These are phyloP conservation scores for Earliella scabrosa DNA, from an alignment of 1,284 basidiomycete species.

Conservation along the genomic window DNA sequence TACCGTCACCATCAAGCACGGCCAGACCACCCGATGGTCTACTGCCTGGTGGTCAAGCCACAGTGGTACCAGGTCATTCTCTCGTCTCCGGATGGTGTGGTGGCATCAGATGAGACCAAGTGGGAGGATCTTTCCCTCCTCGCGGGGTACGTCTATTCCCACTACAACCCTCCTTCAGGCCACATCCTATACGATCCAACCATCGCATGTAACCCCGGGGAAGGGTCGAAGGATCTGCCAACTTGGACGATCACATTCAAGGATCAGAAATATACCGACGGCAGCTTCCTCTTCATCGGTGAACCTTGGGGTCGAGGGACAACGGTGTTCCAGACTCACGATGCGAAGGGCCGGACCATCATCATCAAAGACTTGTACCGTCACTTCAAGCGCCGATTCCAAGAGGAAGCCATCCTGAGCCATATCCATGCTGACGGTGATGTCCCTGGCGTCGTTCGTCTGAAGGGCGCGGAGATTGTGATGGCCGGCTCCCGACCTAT, in stretches of 20 bases:
- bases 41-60: neutral
- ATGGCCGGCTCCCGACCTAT: no score
- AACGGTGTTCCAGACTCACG: neutral
- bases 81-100: neutral
- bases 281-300: neutral
- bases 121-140: neutral
- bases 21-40: neutral
- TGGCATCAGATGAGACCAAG: neutral
- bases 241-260: neutral
- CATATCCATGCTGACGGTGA: neutral
- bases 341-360: neutral
- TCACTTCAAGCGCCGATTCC: neutral
- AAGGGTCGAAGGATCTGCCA: neutral
- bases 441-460: slow-evolving; percentile 4
- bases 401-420: neutral
- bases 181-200: neutral
- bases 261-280: neutral
- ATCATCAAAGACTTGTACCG: slow-evolving; percentile 2
- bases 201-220: neutral
- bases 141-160: neutral
- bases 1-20: neutral
- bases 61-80: neutral
- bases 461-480: neutral
- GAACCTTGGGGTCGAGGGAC: neutral
- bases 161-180: neutral